A percentile compares a stretch with the other conserved stretches of the same genome.
phyloP scores from a whole-genome alignment of 495 filamentous ascomycete species.

The Stereocaulon alpinum region DNA sequence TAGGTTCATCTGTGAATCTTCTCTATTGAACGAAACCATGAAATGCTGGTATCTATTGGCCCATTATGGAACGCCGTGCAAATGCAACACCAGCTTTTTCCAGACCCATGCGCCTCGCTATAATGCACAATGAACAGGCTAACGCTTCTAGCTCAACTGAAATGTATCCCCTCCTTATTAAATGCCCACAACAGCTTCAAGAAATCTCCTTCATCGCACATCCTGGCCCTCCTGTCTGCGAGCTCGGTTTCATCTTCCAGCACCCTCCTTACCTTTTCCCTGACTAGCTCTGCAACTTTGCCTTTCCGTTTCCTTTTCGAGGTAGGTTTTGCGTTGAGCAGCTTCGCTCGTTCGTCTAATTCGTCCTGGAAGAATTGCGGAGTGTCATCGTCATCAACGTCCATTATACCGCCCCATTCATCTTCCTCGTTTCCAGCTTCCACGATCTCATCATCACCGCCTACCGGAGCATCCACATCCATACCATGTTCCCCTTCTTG shows the following conservation, averaged over 20 bases:
- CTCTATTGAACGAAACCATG: background rate
- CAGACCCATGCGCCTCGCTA: constrained; percentile 2
- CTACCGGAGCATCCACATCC: constrained; percentile 21
- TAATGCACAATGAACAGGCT: background rate
- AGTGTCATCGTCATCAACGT: constrained; percentile 48
- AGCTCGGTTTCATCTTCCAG: constrained; percentile 65
- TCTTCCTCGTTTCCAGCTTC: constrained; percentile 34
- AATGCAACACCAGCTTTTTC: background rate
- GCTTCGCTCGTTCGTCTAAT: constrained; percentile 7
- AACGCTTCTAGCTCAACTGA: constrained; percentile 45
- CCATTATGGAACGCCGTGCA: background rate
- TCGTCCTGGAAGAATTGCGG: constrained; percentile 72
- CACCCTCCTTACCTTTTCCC: constrained; percentile 73
- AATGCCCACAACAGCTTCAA: constrained; percentile 65
- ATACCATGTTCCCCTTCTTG: constrained; percentile 23
- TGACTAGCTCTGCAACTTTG: constrained; percentile 65
- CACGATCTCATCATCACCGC: constrained; percentile 36
- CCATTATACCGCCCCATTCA: constrained; percentile 40
- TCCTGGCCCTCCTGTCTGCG: constrained; percentile 66
- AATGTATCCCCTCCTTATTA: constrained; percentile 88
- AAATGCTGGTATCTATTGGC: background rate
- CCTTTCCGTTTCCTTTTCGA: constrained; percentile 56
- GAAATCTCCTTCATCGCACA: constrained; percentile 88
- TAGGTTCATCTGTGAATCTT: background rate
- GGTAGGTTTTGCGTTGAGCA: background rate